Evolutionary conservation across 176 grass and related monocot genomes (phyloP).

Genomic region (Lolium perenne): DNA sequence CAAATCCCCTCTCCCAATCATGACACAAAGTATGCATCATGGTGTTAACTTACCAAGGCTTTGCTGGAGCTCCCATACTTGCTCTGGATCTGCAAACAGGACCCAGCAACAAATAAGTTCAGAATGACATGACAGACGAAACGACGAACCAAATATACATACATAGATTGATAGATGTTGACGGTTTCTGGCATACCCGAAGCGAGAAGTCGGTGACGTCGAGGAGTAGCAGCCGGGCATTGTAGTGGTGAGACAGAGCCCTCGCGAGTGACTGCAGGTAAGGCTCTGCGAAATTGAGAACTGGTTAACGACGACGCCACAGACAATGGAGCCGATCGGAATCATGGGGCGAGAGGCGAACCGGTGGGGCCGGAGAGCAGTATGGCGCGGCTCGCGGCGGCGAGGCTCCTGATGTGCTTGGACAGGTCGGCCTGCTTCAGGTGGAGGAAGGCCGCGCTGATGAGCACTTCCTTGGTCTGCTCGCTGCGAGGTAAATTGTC

Average conservation of each 20-base stretch:
- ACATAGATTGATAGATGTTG: background rate
- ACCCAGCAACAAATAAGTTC: constrained; percentile 1
- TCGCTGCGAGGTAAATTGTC: constrained; percentile 48
- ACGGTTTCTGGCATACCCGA: constrained; percentile 45
- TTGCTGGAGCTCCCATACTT: constrained; percentile 78
- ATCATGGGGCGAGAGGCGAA: background rate
- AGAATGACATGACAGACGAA: constrained; percentile 15
- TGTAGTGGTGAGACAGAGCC: constrained; percentile 75
- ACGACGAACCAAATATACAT: background rate
- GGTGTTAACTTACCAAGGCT: constrained; percentile 50
- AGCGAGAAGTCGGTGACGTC: constrained; percentile 88
- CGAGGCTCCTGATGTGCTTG: constrained; percentile 89
- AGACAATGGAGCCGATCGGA: background rate
- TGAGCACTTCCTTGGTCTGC: constrained; percentile 73
- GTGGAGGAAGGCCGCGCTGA: constrained; percentile 92
- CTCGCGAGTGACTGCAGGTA: constrained; percentile 91
- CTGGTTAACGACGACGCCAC: background rate
- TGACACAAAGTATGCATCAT: background rate
- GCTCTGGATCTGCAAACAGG: constrained; percentile 81
- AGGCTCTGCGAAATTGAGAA: constrained; percentile 49
- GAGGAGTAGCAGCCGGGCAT: constrained; percentile 70
- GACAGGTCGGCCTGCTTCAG: constrained; percentile 74
- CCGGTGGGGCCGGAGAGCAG: constrained; percentile 88
- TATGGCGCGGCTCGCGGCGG: constrained; percentile 81
- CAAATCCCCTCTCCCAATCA: constrained; percentile 10